These are phyloP conservation scores for Exidia glandulosa DNA, from an alignment of 768 basidiomycete species.

Conservation along the genomic window DNA sequence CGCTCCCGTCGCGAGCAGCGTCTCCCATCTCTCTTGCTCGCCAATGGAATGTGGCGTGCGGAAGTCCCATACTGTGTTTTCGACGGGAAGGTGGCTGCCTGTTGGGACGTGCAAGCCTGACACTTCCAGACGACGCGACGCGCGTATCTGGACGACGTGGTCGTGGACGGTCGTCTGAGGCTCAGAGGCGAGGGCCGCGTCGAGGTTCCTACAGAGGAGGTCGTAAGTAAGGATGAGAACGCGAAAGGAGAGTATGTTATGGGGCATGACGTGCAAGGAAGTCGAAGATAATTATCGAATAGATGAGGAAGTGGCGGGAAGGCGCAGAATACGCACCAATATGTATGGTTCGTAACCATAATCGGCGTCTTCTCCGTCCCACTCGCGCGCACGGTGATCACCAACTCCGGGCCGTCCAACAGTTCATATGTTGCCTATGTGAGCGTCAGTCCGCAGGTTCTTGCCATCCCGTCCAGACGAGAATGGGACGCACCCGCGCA, in stretches of 20 bases:
- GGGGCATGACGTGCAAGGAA: too few relatives aligned
- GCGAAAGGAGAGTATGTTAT: too few relatives aligned
- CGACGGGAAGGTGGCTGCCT: not conserved
- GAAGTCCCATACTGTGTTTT: not conserved
- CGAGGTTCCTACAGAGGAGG: not conserved
- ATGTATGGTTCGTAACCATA: not conserved
- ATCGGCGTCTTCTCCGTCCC: not conserved
- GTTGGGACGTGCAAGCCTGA: not conserved
- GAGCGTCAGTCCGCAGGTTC: not conserved
- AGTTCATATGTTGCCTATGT: not conserved
- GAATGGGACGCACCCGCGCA: not conserved
- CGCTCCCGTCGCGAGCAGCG: not conserved
- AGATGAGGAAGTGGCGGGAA: not conserved
- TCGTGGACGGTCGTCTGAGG: not conserved
- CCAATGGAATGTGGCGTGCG: not conserved
- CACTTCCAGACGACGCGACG: not conserved
- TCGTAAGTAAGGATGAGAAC: too few relatives aligned
- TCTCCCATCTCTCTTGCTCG: not conserved
- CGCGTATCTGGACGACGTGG: not conserved
- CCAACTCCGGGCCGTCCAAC: not conserved
- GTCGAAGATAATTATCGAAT: too few relatives aligned
- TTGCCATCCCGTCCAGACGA: not conserved
- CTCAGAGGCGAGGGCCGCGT: not conserved
- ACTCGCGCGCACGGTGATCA: not conserved
- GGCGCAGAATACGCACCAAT: not conserved